Evolutionary conservation across 345 rosid genomes (phyloP).

Genomic region (Citrus australasica): DNA sequence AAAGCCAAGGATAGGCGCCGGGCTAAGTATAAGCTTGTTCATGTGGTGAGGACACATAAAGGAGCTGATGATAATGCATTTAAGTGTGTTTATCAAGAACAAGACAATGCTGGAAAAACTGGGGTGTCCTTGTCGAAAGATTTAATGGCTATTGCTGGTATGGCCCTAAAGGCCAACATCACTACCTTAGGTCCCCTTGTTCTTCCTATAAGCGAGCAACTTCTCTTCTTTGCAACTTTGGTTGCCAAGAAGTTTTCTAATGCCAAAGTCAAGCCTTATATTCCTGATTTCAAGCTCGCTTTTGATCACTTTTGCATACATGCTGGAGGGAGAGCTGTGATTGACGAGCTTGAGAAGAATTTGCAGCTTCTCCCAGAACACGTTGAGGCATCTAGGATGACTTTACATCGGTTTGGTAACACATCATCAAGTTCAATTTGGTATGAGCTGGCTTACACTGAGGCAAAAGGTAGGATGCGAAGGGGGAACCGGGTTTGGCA

Average conservation of each 20-base stretch:
- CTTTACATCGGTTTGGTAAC: slow-evolving; percentile 86
- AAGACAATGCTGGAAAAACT: slow-evolving; percentile 70
- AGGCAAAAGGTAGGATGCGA: slow-evolving; percentile 75
- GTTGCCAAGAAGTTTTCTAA: slow-evolving; percentile 62
- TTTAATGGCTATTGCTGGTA: slow-evolving; percentile 88
- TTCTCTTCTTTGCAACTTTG: slow-evolving; percentile 69
- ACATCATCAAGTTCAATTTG: slow-evolving; percentile 91
- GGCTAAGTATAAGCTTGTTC: slow-evolving; percentile 82
- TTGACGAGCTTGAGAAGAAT: slow-evolving; percentile 95
- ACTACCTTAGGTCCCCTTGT: slow-evolving; percentile 91
- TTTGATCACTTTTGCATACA: slow-evolving; percentile 91
- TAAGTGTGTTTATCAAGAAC: slow-evolving; percentile 82
- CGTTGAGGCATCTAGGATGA: slow-evolving; percentile 86
- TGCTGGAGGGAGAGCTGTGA: slow-evolving; percentile 89
- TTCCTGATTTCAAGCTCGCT: slow-evolving; percentile 92
- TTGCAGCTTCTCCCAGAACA: slow-evolving; percentile 67
- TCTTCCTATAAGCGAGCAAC: slow-evolving; percentile 85
- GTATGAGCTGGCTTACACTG: slow-evolving; percentile 84
- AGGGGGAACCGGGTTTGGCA: slow-evolving; percentile 90
- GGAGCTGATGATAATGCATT: slow-evolving; percentile 88
- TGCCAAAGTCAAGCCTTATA: slow-evolving; percentile 70
- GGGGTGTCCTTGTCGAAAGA: slow-evolving; percentile 91
- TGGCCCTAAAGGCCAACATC: slow-evolving; percentile 78
- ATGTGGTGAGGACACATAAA: slow-evolving; percentile 87
- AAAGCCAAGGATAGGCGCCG: slow-evolving; percentile 45